Conservation (phyloP, 768 basidiomycete genomes). For the Tulasnella sp. region DNA sequence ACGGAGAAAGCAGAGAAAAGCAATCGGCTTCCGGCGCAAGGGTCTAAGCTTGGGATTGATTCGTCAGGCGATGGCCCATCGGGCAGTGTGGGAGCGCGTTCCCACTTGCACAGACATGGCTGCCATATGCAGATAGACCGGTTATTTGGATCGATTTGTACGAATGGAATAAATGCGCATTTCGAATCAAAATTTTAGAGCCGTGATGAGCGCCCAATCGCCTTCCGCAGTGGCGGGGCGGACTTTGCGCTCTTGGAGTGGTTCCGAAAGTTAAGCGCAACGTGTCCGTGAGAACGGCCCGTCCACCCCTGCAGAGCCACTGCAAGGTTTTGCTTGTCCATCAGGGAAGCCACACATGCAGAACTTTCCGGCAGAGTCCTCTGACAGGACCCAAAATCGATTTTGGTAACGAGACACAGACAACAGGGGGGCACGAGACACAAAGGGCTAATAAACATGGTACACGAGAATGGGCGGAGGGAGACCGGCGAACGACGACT, state of each 20-base stretch:
- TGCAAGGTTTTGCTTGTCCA: neutral
- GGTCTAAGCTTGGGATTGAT: neutral
- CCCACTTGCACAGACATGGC: neutral
- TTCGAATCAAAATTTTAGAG: neutral
- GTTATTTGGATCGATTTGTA: neutral
- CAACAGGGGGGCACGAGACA: neutral
- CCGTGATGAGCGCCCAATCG: neutral
- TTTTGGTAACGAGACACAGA: neutral
- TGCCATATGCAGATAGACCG: conserved; percentile 1
- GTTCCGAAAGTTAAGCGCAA: neutral
- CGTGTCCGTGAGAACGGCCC: neutral
- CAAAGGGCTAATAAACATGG: conserved; percentile 2
- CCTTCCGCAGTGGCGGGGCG: neutral
- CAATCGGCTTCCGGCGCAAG: neutral
- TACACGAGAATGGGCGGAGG: neutral
- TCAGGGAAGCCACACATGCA: neutral
- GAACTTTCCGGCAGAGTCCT: neutral
- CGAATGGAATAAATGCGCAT: neutral
- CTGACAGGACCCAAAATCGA: neutral
- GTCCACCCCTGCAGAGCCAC: neutral
- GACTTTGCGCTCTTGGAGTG: neutral
- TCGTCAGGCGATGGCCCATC: neutral
- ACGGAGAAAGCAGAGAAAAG: neutral
- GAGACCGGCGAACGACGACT: neutral
- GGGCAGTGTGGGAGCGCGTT: conserved; percentile 1